Evolutionary conservation across 257 asterid species (phyloP).

Genomic region (Pogostemon cablin): DNA sequence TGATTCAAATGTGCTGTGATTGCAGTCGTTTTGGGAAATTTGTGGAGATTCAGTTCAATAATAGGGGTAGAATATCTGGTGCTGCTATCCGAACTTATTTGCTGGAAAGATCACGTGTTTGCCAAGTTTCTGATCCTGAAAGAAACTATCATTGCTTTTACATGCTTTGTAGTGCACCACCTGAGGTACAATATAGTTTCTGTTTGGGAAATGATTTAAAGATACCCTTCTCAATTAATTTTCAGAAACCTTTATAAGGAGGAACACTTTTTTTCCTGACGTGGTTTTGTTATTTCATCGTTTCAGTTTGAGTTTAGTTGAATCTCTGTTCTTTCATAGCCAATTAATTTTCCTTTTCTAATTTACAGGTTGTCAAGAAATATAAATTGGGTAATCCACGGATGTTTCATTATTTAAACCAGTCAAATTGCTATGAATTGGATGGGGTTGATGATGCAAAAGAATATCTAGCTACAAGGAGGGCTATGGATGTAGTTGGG

Average conservation of each 20-base stretch:
- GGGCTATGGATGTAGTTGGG: constrained; percentile 92
- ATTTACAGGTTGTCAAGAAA: constrained; percentile 60
- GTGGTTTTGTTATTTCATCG: neutral
- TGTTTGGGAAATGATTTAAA: constrained; percentile 5
- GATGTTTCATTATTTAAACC: constrained; percentile 79
- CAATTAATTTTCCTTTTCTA: constrained; percentile 23
- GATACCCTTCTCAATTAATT: constrained; percentile 22
- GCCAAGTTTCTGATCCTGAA: constrained; percentile 92
- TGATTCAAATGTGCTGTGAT: constrained; percentile 26
- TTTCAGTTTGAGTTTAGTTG: constrained; percentile 22
- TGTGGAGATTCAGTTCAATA: constrained; percentile 89
- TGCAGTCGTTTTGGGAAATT: constrained; percentile 93
- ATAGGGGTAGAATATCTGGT: constrained; percentile 74
- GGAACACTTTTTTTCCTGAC: constrained; percentile 4
- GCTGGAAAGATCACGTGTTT: constrained; percentile 92
- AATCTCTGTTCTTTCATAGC: constrained; percentile 2
- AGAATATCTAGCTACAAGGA: constrained; percentile 74
- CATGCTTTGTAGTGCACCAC: constrained; percentile 95
- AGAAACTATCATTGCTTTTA: constrained; percentile 95
- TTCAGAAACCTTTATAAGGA: constrained; percentile 2
- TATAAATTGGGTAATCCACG: constrained; percentile 75
- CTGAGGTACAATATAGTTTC: constrained; percentile 49
- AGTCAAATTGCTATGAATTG: constrained; percentile 65
- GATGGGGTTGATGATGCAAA: constrained; percentile 73
- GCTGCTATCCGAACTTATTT: constrained; percentile 95